Percentiles rank a stretch among this genome's conserved stretches.
These are phyloP conservation scores for Tylopilus sp. DNA, from an alignment of 768 basidiomycete species.

Conservation along the genomic window DNA sequence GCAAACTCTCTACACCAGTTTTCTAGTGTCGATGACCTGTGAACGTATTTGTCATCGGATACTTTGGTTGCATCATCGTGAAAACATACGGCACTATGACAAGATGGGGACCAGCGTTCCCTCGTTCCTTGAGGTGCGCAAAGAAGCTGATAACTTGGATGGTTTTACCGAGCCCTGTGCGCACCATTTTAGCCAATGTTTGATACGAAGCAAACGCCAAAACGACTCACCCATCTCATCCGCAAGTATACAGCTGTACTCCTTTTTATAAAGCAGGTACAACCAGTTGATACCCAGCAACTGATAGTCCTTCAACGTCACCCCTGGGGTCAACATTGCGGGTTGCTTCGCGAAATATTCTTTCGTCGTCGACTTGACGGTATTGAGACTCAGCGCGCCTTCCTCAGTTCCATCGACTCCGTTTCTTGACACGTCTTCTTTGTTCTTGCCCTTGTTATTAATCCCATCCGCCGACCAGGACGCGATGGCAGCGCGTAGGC, in stretches of 20 bases:
- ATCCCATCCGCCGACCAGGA: conserved; percentile 57
- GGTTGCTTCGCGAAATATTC: conserved; percentile 81
- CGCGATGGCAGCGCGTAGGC: conserved; percentile 69
- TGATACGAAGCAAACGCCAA: background rate
- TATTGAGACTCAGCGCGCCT: conserved; percentile 57
- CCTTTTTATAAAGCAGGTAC: conserved; percentile 75
- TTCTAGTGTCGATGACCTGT: conserved; percentile 90
- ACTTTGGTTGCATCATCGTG: background rate
- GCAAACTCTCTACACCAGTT: conserved; percentile 98
- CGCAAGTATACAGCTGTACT: conserved; percentile 90
- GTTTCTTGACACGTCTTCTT: conserved; percentile 27
- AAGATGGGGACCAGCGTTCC: conserved; percentile 81
- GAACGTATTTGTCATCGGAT: conserved; percentile 6
- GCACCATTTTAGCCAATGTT: background rate
- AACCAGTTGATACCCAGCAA: conserved; percentile 98
- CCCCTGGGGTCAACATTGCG: conserved; percentile 54
- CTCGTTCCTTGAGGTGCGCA: conserved; percentile 79
- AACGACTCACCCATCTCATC: conserved; percentile 92
- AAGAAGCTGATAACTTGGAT: conserved; percentile 98
- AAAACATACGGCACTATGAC: conserved; percentile 88
- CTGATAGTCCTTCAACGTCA: conserved; percentile 94
- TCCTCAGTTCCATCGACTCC: conserved; percentile 45
- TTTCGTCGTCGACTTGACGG: conserved; percentile 42
- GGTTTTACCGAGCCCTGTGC: conserved; percentile 91
- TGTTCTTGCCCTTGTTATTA: conserved; percentile 38